These are phyloP conservation scores for Xylariomycetidae sp. DNA, from an alignment of 2,329 filamentous ascomycete genomes.

Conservation along the genomic window DNA sequence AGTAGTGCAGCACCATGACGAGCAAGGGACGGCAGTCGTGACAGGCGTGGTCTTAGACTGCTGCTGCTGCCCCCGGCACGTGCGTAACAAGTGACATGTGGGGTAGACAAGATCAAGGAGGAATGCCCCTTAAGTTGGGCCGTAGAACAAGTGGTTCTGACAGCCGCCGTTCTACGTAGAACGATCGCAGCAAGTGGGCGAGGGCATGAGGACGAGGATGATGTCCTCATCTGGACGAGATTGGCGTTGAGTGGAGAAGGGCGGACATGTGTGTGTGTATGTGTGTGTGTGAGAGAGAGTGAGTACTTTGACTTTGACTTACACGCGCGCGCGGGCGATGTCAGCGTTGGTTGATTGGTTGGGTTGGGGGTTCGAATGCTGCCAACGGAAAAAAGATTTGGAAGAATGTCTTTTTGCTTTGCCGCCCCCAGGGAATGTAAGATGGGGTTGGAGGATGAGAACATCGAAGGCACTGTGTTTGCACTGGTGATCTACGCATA, in stretches of 20 bases:
- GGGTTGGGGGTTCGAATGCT: too few relatives aligned
- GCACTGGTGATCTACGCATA: not conserved
- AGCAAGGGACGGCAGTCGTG: too few relatives aligned
- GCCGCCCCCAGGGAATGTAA: not conserved
- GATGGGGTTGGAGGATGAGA: not conserved
- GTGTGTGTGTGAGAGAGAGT: too few relatives aligned
- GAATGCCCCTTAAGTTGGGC: not conserved
- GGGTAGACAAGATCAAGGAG: not conserved
- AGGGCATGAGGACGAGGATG: too few relatives aligned
- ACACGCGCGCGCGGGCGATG: not conserved
- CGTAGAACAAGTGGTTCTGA: too few relatives aligned
- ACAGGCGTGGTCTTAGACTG: too few relatives aligned
- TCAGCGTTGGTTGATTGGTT: not conserved
- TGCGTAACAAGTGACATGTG: not conserved
- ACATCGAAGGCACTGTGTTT: not conserved
- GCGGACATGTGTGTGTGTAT: too few relatives aligned
- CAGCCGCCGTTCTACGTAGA: too few relatives aligned
- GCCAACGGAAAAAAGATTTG: slow-evolving; percentile 2
- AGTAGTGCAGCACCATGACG: not conserved
- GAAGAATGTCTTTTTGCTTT: not conserved
- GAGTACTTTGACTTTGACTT: not conserved
- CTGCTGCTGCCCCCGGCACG: not conserved
- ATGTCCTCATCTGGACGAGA: too few relatives aligned
- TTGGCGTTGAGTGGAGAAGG: too few relatives aligned
- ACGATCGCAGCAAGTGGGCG: too few relatives aligned